Evolutionary conservation across 495 filamentous ascomycete genomes (phyloP), one percentile per base, ranked within the genome.

Genomic region (Penicillium samsonianum): DNA sequence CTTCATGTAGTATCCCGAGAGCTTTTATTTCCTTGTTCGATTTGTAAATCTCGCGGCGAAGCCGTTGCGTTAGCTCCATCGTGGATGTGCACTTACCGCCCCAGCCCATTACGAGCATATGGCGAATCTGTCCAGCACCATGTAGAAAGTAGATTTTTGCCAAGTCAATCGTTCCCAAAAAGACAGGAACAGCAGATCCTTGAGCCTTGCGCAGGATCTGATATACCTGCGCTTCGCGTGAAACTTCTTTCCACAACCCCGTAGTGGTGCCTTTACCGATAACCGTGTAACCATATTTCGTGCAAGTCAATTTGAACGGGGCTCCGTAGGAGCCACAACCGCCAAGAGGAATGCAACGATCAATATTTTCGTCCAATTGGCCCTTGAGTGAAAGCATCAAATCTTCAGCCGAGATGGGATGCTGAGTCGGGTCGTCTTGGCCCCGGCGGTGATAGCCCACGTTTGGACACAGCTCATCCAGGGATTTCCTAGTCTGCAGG

Each of bases 61-160:
- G 46, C 25, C 14, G 0, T 9, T 3, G 25, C 44, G 26, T 19
- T 3, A 54, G 41, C 19, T 54, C 40, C 26, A 31, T 53, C 22
- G 28, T 0, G 0, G 28, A 5, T 7, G 40, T 54, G n/a, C 33
- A 51, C 44, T 75, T 61, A 3, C 77, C 76, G 10, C 60, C 79
- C 76, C 68, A 82, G 40, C 69, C 76, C 44, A 84, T 71, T 0
- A 84, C 62, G 17, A 80, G 63, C 58, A 82, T 76, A 62, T 81
- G 63, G 41, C 78, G 62, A 57, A 82, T 76, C 57, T 66, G 46
- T 40, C 79, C 67, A 49, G 66, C 64, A 31, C 68, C 48, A 56
- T 78, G 63, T 45, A 75, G 73, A 46, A 71, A 73, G 41, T 74
- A 77, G 14, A 73, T 67, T 38, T 53, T 50, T 9, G 60, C 55